Base-by-base conservation (phyloP, 768 basidiomycete genomes). In the Suillus plorans region DNA sequence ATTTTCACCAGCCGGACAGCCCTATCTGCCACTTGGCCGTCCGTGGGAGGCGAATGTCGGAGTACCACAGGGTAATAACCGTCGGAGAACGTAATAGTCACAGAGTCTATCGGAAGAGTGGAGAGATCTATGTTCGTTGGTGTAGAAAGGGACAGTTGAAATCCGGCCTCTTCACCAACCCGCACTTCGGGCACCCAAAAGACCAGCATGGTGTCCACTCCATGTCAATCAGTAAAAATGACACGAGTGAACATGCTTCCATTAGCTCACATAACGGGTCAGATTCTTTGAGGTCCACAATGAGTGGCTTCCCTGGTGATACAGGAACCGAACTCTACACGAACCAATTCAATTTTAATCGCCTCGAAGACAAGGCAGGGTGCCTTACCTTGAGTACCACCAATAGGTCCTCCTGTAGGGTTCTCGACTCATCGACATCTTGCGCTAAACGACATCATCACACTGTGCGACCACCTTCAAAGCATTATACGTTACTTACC, bases 131-230 rank as follows among this genome's bases (percentile, higher is more conserved):
- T 78, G 4, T 76, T 69, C 0, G 74, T 69, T 0, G 87, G 86
- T 0, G 90, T 84, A 2, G 80, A 76, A 37, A 97, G 72, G 9
- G 81, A 78, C 9, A 97, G 69, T 73, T 98, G 95, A 76, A 94
- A 97, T 0, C 91, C 85, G 0, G 84, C 85, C 4, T 78, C 73
- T 66, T 88, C 84, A 12, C 81, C 84, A 5, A 95, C 82, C 60
- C 83, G 81, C 31, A 87, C 84, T 64, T 87, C 82, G 0, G 83
- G 66, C 9, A 81, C 73, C 90, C 92, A 95, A 74, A 97, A 98
- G 0, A 87, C 81, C 4, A 89, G 77, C 37, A 78, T 80, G 0
- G 86, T 82, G 44, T 87, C 80, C 65, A 95, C 94, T 95, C 64
- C 2, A 64, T 63, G 6, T 49, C 36, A 14, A 62, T 63, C 16